Evolutionary conservation across 352 stramenopile species (phyloP).

Genomic region (Ophiocytium majus): DNA sequence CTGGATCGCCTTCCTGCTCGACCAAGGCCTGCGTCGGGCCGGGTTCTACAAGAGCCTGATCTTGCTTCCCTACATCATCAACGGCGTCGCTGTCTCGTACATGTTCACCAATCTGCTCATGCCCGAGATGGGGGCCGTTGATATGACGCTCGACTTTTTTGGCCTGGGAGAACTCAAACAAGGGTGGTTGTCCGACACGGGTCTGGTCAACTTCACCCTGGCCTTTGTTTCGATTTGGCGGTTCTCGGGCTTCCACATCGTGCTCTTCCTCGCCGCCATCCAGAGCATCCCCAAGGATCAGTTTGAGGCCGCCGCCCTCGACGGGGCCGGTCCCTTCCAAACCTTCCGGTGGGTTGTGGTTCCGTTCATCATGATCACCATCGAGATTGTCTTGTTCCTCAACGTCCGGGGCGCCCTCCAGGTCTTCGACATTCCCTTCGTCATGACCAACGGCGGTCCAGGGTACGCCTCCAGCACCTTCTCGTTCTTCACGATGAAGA

Average conservation of each 20-base stretch:
- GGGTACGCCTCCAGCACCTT: too few relatives aligned
- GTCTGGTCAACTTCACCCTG: not conserved
- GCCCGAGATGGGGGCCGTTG: not conserved
- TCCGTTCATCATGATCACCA: too few relatives aligned
- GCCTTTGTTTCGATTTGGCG: not conserved
- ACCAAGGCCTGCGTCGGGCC: too few relatives aligned
- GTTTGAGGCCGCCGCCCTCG: not conserved
- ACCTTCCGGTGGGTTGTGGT: too few relatives aligned
- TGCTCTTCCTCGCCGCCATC: not conserved
- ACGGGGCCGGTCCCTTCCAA: not conserved
- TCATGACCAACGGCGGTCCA: not conserved
- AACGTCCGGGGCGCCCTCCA: too few relatives aligned
- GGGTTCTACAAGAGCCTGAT: too few relatives aligned
- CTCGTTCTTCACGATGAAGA: too few relatives aligned
- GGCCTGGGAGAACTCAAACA: not conserved
- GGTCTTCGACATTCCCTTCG: not conserved
- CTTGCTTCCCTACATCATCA: constrained; percentile 12
- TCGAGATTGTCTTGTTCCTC: too few relatives aligned
- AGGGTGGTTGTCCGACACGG: not conserved
- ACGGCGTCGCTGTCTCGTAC: not conserved
- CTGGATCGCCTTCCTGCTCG: too few relatives aligned
- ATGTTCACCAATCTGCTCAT: not conserved
- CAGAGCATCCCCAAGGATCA: constrained; percentile 1
- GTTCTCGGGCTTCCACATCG: not conserved
- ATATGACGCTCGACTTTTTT: not conserved